Evolutionary conservation across 768 basidiomycete species (phyloP), one percentile per base, ranked within the genome.

Genomic region (Lactarius sanguifluus): DNA sequence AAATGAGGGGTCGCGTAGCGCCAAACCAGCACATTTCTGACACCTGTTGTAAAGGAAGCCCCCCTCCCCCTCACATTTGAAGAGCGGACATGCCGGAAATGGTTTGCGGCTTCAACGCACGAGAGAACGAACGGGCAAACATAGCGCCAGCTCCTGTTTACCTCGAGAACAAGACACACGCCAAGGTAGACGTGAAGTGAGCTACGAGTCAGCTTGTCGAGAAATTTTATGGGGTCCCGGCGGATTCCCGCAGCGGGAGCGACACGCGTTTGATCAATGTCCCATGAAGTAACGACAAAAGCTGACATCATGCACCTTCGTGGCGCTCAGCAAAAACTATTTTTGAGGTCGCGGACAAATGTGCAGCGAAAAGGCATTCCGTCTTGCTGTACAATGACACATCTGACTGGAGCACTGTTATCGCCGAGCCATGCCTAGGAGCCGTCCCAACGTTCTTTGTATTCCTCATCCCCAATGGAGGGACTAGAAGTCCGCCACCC

Each of bases 1-100:
- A 52, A 25, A 52, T 52, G 50, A 52, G 50, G 50, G 50, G 25
- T 52, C 50, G 50, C 50, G 23, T 52, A 52, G 50, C 50, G 50
- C 50, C 25, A 52, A 28, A 23, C 13, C 50, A 13, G 25, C 50
- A 52, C 50, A 52, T 52, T 52, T 52, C 6, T 52, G 23, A 15
- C 50, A 25, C 50, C 50, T 52, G 50, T 52, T 52, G 50, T 25
- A 25, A 13, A 52, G 23, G 50, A 15, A 40, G 3, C n/a, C 50
- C n/a, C n/a, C 47, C 23, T 8, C 2, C 43, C 20, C 43, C 43
- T 45, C 23, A 52, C 25, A 52, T 28, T 25, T 28, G 50, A 25
- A 25, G 50, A 52, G 23, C 47, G 23, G 47, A 23, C 47, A 50
- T 50, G n/a, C n/a, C 47, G 23, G 23, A 50, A 50, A 50, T 23